Evolutionary conservation across 768 basidiomycete species (phyloP), one percentile per base, ranked within the genome.

Genomic region (Russula earlei): DNA sequence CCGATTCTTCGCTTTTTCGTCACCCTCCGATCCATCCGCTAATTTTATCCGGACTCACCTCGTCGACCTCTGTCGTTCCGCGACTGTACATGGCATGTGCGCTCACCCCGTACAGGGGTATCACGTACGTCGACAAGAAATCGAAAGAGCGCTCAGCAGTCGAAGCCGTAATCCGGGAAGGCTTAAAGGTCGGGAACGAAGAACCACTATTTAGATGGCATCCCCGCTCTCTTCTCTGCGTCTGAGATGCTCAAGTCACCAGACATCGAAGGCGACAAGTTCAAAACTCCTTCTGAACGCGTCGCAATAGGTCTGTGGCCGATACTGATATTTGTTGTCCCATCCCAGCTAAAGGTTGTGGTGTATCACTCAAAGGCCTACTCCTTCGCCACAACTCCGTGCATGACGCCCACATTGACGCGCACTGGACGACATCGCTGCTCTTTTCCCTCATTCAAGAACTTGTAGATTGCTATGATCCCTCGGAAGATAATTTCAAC

Each of bases 101-200:
- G 6, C 72, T 94, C n/a, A 80, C 81, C 2, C 91, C 93, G 0
- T 91, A 83, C 57, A 67, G 74, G 22, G 74, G 71, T 5, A 66
- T 85, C 15, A 79, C 76, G 4, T 87, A 83, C 64, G 65, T 59
- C 15, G 83, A 86, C 59, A 72, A 75, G 56, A 92, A 90, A 68
- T 79, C 81, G 44, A 88, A 80, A 62, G 65, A 66, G 0, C 71
- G 78, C 10, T 73, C 77, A 7, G 79, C 81, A 0, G 76, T 84
- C 5, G 83, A 87, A 52, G 80, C 80, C 29, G 83, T 84, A 27
- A 77, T 97, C 33, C 78, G 87, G 46, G 89, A 95, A 45, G 87
- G 88, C 6, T 69, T 96, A 55, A 97, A 94, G 67, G 75, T 91
- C 25, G 89, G n/a, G 90, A 10, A 75, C 77, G 19, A 85, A 87